Conservation (phyloP, 208 protist genomes). For the Trypanosoma caninum region DNA sequence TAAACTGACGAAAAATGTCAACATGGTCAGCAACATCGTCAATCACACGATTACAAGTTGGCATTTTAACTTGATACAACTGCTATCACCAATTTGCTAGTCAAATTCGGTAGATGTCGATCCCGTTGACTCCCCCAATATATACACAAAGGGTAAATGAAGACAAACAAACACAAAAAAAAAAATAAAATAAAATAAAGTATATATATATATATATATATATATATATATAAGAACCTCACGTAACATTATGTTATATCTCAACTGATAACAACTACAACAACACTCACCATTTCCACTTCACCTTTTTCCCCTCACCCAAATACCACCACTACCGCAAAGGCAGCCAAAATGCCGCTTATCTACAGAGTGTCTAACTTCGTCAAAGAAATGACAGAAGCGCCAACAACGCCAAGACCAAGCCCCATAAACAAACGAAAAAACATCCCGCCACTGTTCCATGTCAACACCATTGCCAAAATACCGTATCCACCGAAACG, state of each 20-base stretch:
- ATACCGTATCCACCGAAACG: conserved; percentile 57
- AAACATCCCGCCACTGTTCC: conserved; percentile 59
- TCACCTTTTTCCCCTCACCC: too few relatives aligned
- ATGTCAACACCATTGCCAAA: conserved; percentile 57
- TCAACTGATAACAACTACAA: neutral
- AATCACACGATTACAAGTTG: neutral
- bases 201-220: neutral
- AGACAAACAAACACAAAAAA: conserved; percentile 18
- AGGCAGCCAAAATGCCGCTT: neutral
- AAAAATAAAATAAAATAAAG: conserved; percentile 3
- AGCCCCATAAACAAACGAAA: conserved; percentile 68
- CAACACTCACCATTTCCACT: too few relatives aligned
- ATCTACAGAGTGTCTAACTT: conserved; percentile 41
- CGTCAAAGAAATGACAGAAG: conserved; percentile 39
- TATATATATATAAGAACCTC: neutral
- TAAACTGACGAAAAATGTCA: conserved; percentile 18
- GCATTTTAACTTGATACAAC: too few relatives aligned
- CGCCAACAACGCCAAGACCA: conserved; percentile 52
- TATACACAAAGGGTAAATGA: neutral
- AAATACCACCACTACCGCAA: too few relatives aligned
- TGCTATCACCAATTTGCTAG: too few relatives aligned
- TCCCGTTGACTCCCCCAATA: neutral
- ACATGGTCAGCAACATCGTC: neutral
- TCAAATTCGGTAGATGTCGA: neutral
- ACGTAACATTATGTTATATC: neutral